Base-by-base conservation (phyloP, 768 basidiomycete genomes). In the Albatrellus ellisii region DNA sequence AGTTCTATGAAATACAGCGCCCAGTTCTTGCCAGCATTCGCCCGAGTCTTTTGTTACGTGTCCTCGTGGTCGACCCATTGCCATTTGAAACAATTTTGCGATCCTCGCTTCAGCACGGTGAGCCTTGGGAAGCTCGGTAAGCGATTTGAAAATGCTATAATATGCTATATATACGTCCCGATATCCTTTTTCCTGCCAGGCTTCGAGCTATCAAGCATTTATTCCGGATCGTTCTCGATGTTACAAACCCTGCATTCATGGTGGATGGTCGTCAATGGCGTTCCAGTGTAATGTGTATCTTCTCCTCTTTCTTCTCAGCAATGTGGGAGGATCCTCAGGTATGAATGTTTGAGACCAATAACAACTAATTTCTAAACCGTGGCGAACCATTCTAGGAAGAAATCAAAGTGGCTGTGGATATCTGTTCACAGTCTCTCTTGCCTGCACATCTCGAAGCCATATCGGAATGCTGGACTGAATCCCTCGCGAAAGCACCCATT, bases 181-280 rank as follows among this genome's bases (percentile, higher is more conserved):
- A 39, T 38, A 31, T 22, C 27, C 24, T 8, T 36, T 38, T 38
- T 35, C 25, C 39, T 5, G 11, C 38, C 36, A 81, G 81, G 21
- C 58, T 81, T 6, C 58, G 66, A 22, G 68, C 70, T 9, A 60
- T 73, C 18, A 66, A 64, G 18, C 71, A 70, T 4, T 55, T 83
- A 11, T 84, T 83, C 56, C 70, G 72, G 20, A 68, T 86, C 41
- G 59, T 83, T 17, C 58, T 79, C 26, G 81, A 85, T 49, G 66
- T 79, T 6, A 79, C 70, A 8, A 78, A 69, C 46, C 73, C 77
- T 0, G 64, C 67, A 0, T 79, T 83, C 52, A 54, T 59, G 26
- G 65, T 80, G 3, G 77, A 79, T 46, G 77, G 70, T 41, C 65
- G 75, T 12, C 77, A 80, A 54, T 84, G 81, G 80, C 67, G 73